Evolutionary conservation across 306 rosid species (phyloP).

Genomic region (Cucurbita moschata): DNA sequence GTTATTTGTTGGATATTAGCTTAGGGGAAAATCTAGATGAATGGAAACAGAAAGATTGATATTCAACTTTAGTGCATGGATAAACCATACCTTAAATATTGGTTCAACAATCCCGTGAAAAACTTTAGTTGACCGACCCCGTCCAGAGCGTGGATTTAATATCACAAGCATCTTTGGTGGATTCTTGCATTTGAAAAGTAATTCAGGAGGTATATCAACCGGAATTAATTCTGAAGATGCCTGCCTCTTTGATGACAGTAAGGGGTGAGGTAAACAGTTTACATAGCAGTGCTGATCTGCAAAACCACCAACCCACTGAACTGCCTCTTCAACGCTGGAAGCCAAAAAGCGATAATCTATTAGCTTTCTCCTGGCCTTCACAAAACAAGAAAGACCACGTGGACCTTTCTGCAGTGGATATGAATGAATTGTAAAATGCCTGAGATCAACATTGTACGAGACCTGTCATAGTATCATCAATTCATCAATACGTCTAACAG

Average conservation of each 20-base stretch:
- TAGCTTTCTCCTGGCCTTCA: slow-evolving; percentile 49
- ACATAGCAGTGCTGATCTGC: slow-evolving; percentile 92
- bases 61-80: neutral
- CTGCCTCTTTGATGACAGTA: slow-evolving; percentile 85
- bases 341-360: slow-evolving; percentile 80
- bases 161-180: slow-evolving; percentile 93
- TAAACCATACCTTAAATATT: slow-evolving; percentile 54
- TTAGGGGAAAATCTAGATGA: neutral
- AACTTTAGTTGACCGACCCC: slow-evolving; percentile 94
- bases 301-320: slow-evolving; percentile 95
- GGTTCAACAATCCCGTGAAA: slow-evolving; percentile 80
- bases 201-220: slow-evolving; percentile 79
- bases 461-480: slow-evolving; percentile 46
- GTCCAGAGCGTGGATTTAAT: slow-evolving; percentile 90
- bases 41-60: neutral
- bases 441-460: slow-evolving; percentile 83
- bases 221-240: slow-evolving; percentile 82
- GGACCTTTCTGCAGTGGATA: slow-evolving; percentile 65
- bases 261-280: slow-evolving; percentile 93
- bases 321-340: slow-evolving; percentile 70
- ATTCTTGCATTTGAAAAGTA: slow-evolving; percentile 85
- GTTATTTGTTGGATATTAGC: neutral
- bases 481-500: slow-evolving; percentile 8
- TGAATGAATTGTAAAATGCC: slow-evolving; percentile 85
- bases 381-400: slow-evolving; percentile 66